phyloP scores from a whole-genome alignment of 768 basidiomycete genomes.

The Panus rudis region DNA sequence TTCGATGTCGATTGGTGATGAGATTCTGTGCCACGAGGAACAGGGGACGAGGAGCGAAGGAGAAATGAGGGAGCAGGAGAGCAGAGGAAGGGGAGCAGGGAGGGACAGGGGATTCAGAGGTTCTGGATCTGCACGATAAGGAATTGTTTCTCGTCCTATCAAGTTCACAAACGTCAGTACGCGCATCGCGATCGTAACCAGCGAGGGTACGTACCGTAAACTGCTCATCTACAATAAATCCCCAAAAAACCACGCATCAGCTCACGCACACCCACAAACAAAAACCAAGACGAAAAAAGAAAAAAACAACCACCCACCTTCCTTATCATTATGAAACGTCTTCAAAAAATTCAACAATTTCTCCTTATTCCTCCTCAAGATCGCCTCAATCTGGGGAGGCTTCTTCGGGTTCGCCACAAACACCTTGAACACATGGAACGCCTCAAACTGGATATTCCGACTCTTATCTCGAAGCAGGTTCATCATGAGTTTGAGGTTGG shows the following conservation, averaged over 20 bases:
- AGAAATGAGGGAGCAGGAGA: background rate
- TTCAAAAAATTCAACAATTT: slow-evolving; percentile 86
- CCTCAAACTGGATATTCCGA: slow-evolving; percentile 99
- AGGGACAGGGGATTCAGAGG: slow-evolving; percentile 31
- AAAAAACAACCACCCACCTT: slow-evolving; percentile 48
- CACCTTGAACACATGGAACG: slow-evolving; percentile 99
- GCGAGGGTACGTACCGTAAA: slow-evolving; percentile 58
- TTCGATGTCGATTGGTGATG: too few species aligned
- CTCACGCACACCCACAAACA: background rate
- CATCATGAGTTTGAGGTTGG: slow-evolving; percentile 99
- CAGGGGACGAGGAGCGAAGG: background rate
- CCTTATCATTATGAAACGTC: slow-evolving; percentile 96
- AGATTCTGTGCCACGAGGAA: too few species aligned
- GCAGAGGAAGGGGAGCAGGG: background rate
- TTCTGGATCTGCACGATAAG: slow-evolving; percentile 84
- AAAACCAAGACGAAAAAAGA: background rate
- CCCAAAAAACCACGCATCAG: slow-evolving; percentile 1
- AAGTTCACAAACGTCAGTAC: background rate
- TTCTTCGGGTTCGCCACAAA: slow-evolving; percentile 99
- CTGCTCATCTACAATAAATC: slow-evolving; percentile 67
- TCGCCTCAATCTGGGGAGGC: slow-evolving; percentile 87
- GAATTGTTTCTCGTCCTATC: slow-evolving; percentile 88
- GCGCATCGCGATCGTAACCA: background rate
- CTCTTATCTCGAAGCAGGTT: slow-evolving; percentile 96
- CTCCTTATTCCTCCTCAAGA: slow-evolving; percentile 89